Evolutionary conservation across 257 asterid species (phyloP), one percentile per base, ranked within the genome.

Genomic region (Ballota nigra): DNA sequence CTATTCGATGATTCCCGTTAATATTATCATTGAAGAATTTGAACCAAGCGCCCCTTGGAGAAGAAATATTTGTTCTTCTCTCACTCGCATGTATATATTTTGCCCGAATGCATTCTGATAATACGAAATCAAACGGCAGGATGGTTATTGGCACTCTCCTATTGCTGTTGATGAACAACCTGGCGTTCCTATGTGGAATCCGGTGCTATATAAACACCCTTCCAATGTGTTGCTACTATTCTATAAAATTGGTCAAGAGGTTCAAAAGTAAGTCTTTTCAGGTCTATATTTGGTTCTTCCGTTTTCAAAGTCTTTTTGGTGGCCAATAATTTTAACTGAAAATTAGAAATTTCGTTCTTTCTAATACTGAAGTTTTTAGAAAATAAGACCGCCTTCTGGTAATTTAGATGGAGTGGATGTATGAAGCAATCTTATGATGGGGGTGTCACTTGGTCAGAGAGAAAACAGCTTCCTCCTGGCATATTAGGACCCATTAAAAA

Each of bases 401-500:
- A 66, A 76, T 77, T 29, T 77, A 90, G 97, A 79, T 95, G 99
- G 98, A 95, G 96, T 59, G 98, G 98, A 66, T 91, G 87, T 75
- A 86, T 95, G 98, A 95, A 91, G 85, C 84, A 89, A 36, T 95
- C 98, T 63, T 49, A 66, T 19, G 95, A 95, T 68, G 89, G 87
- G 63, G 99, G 99, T 8, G 62, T 78, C 51, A 86, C 93, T 55
- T 95, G 99, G 99, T 81, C 91, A 9, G 86, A 60, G 61, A 88
- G 98, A 77, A 82, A 84, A 66, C 99, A 95, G 61, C 97, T 91
- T 63, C 98, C 98, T 76, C 99, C 99, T 40, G 98, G 99, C 73
- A 89, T 95, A 80, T 69, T 95, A 72, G 99, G 99, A 70, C 98
- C 99, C 24, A 91, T 86, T 26, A 95, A 94, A 79, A 95, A 89